Evolutionary conservation across 2,329 filamentous ascomycete species (phyloP), one percentile per base, ranked within the genome.

Genomic region (Seiridium cupressi): DNA sequence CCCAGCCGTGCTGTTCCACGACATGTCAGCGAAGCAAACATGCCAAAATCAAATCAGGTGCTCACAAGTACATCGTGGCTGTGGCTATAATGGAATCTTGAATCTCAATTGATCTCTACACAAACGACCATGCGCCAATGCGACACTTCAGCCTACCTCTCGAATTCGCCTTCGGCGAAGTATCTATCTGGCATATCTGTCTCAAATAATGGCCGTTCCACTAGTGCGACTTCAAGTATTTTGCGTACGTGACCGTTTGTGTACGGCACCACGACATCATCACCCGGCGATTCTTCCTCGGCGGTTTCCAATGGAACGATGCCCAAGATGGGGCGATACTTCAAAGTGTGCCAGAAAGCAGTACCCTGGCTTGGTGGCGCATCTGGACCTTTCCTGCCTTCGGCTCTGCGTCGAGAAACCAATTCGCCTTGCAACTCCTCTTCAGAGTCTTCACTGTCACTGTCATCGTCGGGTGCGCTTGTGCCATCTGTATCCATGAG

Each of bases 321-420:
- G 58, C 93, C 95, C 62, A 99, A 80, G 67, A 99, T 93, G n/a
- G 93, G 91, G 61, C 93, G 85, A 76, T 98, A 99, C 75, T 96
- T 96, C 81, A 90, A 93, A 4, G 93, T 96, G 72, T 89, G 86
- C 92, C 93, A 98, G 77, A 80, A 84, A 5, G 61, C 66, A 61
- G 68, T 66, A 60, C 58, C 68, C 55, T 64, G 63, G 59, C 59
- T 59, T 57, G 55, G 60, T 63, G 60, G 57, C 63, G 57, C 57
- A 42, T 48, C 66, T 44, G 35, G 68, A 57, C 13, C 70, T 65
- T 44, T 68, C 42, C 69, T 68, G 53, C 66, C 69, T 48, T 73
- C 66, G 35, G 65, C 62, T 42, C 63, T 66, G 11, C 71, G 68
- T n/a, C 71, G 64, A 34, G 71, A 61, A 6, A 69, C 69, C 26